Evolutionary conservation across 495 filamentous ascomycete genomes (phyloP), one percentile per base, ranked within the genome.

Genomic region (Aspergillus nidulans): DNA sequence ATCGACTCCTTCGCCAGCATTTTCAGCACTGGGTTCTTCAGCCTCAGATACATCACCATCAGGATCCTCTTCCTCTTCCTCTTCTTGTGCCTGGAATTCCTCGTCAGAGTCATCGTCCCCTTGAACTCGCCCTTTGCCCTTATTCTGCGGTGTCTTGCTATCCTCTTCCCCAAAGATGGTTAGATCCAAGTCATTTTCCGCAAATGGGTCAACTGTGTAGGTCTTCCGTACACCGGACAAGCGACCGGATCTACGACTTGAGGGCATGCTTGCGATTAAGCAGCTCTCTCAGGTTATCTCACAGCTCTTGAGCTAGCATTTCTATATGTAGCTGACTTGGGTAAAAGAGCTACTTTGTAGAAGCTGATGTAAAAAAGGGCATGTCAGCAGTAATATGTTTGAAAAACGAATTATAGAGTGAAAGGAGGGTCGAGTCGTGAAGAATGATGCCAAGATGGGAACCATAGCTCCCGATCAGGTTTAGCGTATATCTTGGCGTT

Each of bases 231-330:
- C 50, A 23, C 68, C 63, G 47, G 63, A 63, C n/a, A 59, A 45
- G 49, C 74, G 74, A 24, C 52, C 66, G 9, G 74, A 77, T 55
- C 71, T 69, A 63, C 74, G 74, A 23, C 61, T 48, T 9, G 59
- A 52, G 47, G 69, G 41, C 71, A 73, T 74, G 21, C 6, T 49
- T 9, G 2, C 15, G 21, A 4, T 7, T 25, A 4, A 43, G 41
- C 42, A 45, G 42, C 21, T 24, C 24, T 16, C 15, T 16, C 9
- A 10, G 28, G 24, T 39, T 43, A 10, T 23, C 13, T 43, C n/a
- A 4, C 41, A 16, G 12, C 13, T 45, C 21, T 6, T n/a, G 36
- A n/a, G 3, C 50, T 16, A 39, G 38, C 48, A 51, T 40, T 13
- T 39, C 48, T 23, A 12, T 26, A 28, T 1, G 21, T n/a, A 26